A percentile compares a stretch with the other conserved stretches of the same genome.
Conservation (phyloP, 2,329 filamentous ascomycete genomes). For the Aspergillus sp. region DNA sequence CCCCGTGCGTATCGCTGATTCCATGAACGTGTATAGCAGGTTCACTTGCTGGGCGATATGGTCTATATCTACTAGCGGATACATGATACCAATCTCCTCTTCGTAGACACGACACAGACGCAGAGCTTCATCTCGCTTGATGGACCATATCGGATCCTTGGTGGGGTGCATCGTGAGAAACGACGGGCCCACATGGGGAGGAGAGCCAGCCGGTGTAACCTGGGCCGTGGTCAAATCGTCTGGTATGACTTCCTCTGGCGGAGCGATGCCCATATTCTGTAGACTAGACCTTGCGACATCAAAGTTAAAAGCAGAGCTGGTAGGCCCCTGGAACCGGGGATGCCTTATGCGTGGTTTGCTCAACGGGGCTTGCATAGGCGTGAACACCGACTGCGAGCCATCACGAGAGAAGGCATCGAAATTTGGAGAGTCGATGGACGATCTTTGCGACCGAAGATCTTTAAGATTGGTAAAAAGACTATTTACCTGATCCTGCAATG, state of each 20-base stretch:
- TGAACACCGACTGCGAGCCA: conserved; percentile 42
- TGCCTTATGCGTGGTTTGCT: conserved; percentile 56
- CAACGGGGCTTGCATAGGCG: conserved; percentile 42
- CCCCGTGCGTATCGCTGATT: conserved; percentile 62
- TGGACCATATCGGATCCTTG: conserved; percentile 78
- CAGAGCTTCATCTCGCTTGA: conserved; percentile 76
- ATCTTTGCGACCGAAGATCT: conserved; percentile 58
- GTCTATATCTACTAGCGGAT: conserved; percentile 78
- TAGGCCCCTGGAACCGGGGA: conserved; percentile 77
- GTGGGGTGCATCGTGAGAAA: conserved; percentile 46
- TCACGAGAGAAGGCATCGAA: conserved; percentile 42
- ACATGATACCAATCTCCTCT: conserved; percentile 91
- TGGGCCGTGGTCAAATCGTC: conserved; percentile 57
- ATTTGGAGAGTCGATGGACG: conserved; percentile 35
- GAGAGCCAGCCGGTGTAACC: conserved; percentile 53
- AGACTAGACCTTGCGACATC: conserved; percentile 85
- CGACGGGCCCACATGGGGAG: conserved; percentile 37
- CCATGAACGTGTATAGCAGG: conserved; percentile 71
- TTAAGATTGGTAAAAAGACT: conserved; percentile 72
- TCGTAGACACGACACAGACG: conserved; percentile 78
- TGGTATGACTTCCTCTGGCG: conserved; percentile 61
- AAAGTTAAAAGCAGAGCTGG: conserved; percentile 80
- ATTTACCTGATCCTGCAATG: conserved; percentile 82
- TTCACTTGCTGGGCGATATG: conserved; percentile 70
- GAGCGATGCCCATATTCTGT: conserved; percentile 83